phyloP scores from a whole-genome alignment of 345 rosid genomes.

The Camelina neglecta region DNA sequence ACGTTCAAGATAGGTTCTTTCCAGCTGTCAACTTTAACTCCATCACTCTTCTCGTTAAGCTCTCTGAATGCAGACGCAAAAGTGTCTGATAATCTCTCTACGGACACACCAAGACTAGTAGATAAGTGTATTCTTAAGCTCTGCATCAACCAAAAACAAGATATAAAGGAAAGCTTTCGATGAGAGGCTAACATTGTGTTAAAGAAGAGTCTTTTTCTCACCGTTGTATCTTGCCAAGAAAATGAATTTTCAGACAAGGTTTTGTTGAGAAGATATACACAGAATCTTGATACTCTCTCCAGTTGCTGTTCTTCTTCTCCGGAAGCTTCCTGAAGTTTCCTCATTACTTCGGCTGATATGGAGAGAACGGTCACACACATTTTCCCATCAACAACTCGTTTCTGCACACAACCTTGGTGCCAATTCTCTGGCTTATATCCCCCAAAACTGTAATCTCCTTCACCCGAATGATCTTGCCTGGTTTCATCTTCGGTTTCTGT shows the following conservation, averaged over 20 bases:
- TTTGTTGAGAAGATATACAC: constrained; percentile 74
- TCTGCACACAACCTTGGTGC: constrained; percentile 81
- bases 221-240: constrained; percentile 76
- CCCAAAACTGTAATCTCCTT: constrained; percentile 46
- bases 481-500: constrained; percentile 45
- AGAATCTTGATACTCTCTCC: constrained; percentile 63
- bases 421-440: constrained; percentile 72
- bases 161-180: constrained; percentile 18
- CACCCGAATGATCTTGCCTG: constrained; percentile 33
- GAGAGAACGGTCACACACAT: constrained; percentile 66
- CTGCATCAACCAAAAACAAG: constrained; percentile 47
- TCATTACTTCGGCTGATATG: constrained; percentile 53
- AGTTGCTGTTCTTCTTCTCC: constrained; percentile 48
- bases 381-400: constrained; percentile 65
- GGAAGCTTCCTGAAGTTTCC: constrained; percentile 48
- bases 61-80: constrained; percentile 54
- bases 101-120: constrained; percentile 49
- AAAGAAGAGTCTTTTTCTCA: constrained; percentile 44
- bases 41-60: constrained; percentile 50
- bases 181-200: constrained; percentile 20
- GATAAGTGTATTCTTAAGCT: constrained; percentile 69
- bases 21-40: constrained; percentile 31
- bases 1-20: constrained; percentile 58
- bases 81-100: constrained; percentile 47
- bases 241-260: constrained; percentile 58